These are phyloP conservation scores for Scortechinia acanthostroma DNA, from an alignment of 2,329 filamentous ascomycete species.

Conservation along the genomic window DNA sequence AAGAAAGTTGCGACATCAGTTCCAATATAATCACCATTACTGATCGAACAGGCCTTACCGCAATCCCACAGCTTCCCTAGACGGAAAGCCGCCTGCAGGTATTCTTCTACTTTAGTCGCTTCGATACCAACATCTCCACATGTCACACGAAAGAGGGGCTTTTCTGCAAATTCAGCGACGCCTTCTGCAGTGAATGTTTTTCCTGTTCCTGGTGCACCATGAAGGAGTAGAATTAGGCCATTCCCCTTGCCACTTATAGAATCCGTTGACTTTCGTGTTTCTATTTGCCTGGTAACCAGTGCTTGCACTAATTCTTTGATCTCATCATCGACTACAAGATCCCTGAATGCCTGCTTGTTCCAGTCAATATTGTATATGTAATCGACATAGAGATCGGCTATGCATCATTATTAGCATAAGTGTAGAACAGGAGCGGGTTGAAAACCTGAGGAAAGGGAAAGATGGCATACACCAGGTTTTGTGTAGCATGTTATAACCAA, in stretches of 20 bases:
- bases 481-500: too few relatives aligned
- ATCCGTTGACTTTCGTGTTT: conserved; percentile 80
- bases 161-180: conserved; percentile 22
- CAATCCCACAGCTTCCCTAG: conserved; percentile 8
- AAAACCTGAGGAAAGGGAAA: too few relatives aligned
- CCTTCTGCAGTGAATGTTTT: conserved; percentile 26
- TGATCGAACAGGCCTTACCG: conserved; percentile 10
- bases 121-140: conserved; percentile 19
- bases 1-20: too few relatives aligned
- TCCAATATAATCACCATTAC: too few relatives aligned
- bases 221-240: conserved; percentile 56
- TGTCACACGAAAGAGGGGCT: conserved; percentile 22
- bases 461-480: too few relatives aligned
- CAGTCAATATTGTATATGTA: too few relatives aligned
- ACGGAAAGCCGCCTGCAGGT: conserved; percentile 13
- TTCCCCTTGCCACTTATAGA: conserved; percentile 79
- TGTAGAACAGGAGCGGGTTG: too few relatives aligned
- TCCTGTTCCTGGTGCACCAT: conserved; percentile 15
- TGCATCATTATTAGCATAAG: too few relatives aligned
- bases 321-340: conserved; percentile 62
- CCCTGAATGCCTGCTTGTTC: conserved; percentile 78
- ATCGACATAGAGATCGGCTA: too few relatives aligned
- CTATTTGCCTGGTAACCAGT: too few relatives aligned
- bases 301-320: conserved; percentile 68
- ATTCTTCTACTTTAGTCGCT: too few relatives aligned